These are phyloP conservation scores for Mariannaea sp. DNA, from an alignment of 2,329 filamentous ascomycete genomes.

Conservation along the genomic window DNA sequence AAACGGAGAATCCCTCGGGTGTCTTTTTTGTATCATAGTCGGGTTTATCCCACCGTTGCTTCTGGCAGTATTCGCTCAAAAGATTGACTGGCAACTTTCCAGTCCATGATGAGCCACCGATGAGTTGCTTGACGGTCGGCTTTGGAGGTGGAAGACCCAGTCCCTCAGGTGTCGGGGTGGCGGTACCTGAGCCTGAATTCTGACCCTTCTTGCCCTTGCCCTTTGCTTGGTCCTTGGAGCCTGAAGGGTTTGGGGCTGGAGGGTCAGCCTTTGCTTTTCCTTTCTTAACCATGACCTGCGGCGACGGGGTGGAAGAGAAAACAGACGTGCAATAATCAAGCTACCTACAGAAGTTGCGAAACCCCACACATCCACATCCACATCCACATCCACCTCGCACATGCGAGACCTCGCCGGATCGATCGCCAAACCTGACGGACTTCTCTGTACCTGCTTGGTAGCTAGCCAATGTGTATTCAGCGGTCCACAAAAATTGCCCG, in stretches of 20 bases:
- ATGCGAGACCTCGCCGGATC: no score
- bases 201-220: conserved; percentile 50
- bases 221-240: conserved; percentile 51
- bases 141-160: conserved; percentile 55
- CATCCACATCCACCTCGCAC: no score
- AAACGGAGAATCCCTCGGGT: conserved; percentile 75
- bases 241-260: conserved; percentile 41
- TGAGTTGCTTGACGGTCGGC: conserved; percentile 75
- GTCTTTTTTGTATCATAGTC: conserved; percentile 85
- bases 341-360: no score
- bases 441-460: no score
- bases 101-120: conserved; percentile 95
- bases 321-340: background rate
- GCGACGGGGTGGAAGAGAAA: conserved; percentile 5
- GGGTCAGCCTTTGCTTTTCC: conserved; percentile 56
- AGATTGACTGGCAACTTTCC: conserved; percentile 95
- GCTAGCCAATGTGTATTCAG: no score
- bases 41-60: conserved; percentile 92
- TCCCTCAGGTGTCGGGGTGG: conserved; percentile 38
- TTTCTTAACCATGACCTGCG: conserved; percentile 54
- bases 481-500: no score
- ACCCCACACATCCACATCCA: no score
- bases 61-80: conserved; percentile 92
- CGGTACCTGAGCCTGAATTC: conserved; percentile 40
- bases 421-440: no score